Evolutionary conservation across 768 basidiomycete species (phyloP).

Genomic region (Suillus plorans): DNA sequence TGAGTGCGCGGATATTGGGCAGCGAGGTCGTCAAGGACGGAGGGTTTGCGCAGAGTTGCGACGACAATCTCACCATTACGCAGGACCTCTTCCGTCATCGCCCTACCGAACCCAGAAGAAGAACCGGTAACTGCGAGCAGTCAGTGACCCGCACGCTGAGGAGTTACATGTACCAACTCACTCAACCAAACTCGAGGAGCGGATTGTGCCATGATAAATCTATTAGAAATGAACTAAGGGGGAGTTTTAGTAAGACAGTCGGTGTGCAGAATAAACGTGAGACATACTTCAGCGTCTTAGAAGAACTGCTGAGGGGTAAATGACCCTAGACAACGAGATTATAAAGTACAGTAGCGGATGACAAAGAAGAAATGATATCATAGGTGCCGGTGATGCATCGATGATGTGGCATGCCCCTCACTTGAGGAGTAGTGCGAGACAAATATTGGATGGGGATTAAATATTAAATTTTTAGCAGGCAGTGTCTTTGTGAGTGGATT

Average conservation of each 20-base stretch:
- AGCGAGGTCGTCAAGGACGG: conserved; percentile 16
- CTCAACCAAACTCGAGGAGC: background rate
- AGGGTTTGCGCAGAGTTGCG: conserved; percentile 43
- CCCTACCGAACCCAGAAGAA: conserved; percentile 39
- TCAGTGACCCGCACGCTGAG: background rate
- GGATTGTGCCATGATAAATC: background rate
- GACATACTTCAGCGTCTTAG: background rate
- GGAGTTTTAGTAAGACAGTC: background rate
- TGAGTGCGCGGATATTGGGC: conserved; percentile 1
- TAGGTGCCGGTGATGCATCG: background rate
- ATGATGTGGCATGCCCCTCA: too few species aligned
- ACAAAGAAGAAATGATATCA: background rate
- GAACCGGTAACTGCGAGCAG: conserved; percentile 36
- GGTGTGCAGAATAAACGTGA: too few species aligned
- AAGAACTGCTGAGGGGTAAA: background rate
- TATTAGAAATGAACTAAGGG: background rate
- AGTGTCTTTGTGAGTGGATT: too few species aligned
- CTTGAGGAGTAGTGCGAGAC: too few species aligned
- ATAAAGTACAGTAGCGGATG: background rate
- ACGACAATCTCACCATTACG: conserved; percentile 36
- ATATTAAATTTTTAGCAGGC: too few species aligned
- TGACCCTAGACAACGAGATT: background rate
- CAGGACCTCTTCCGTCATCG: conserved; percentile 32
- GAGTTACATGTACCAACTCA: background rate
- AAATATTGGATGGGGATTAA: too few species aligned